Evolutionary conservation across 2,329 filamentous ascomycete species (phyloP), one percentile per base, ranked within the genome.

Genomic region (Calycina herbarum): DNA sequence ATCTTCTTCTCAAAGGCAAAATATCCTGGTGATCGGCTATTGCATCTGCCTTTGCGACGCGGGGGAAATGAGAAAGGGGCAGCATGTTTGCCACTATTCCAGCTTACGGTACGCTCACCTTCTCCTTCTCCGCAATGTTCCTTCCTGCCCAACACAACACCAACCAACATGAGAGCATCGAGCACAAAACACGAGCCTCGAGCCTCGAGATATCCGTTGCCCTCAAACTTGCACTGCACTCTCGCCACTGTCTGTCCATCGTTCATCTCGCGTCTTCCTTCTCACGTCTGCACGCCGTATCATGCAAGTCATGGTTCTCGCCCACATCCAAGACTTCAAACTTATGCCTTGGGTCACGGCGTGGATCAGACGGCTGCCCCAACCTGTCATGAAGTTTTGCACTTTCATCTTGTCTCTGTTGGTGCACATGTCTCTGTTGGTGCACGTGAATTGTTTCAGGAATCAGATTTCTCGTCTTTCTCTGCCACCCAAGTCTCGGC

Each of bases 381-480:
- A 65, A 20, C 45, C 17, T 24, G 45, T 51, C 20, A 51, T 54
- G 62, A 57, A 27, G 56, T 58, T 11, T 20, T 20, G 45, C 17
- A 20, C 40, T 45, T 20, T 20, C 20, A 20, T 20, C 20, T 20
- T 20, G 57, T 38, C 27, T 54, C 40, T 48, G 31, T 48, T 56
- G 27, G 27, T 63, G 57, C 31, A 62, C 59, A 20, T 20, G 60
- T 38, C 27, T 54, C 40, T 48, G 31, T 48, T 56, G 27, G 27
- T 63, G 57, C 31, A 62, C 59, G 48, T 64, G 57, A 35, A 35
- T 56, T 35, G 66, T 67, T 66, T 68, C 65, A 65, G 35, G 20
- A 11, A 51, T 24, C 45, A 6, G n/a, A 24, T 51, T 20, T 24
- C 31, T 61, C 54, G 57, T 54, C 59, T 57, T 58, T 58, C 29